A percentile compares a stretch with the other conserved stretches of the same genome.
Conservation (phyloP, 345 rosid species). For the Citrus trifoliata region DNA sequence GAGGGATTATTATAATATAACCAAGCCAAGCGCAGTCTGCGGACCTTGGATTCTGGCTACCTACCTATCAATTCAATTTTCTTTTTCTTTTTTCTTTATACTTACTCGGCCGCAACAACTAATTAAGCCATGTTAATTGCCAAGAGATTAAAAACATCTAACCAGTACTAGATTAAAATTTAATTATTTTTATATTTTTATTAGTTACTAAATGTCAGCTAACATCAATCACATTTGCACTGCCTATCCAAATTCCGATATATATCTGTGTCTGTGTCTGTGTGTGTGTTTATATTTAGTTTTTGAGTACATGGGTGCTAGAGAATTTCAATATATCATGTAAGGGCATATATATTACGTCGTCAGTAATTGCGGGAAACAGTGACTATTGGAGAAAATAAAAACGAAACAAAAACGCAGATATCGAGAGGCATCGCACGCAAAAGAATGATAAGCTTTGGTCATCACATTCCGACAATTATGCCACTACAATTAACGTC, state of each 20-base stretch:
- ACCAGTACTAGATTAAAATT: no score
- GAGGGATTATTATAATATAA: constrained; percentile 2
- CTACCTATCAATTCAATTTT: background rate
- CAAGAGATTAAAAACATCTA: no score
- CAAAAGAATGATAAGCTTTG: constrained; percentile 1
- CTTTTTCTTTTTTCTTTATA: background rate
- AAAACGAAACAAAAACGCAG: background rate
- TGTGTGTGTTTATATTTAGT: no score
- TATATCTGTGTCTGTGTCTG: no score
- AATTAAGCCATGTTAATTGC: background rate
- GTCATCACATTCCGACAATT: constrained; percentile 11
- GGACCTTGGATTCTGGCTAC: background rate
- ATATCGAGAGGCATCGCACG: background rate
- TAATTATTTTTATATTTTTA: no score
- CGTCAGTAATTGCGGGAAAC: background rate
- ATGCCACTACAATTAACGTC: constrained; percentile 1
- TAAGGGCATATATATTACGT: background rate
- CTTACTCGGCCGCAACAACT: background rate
- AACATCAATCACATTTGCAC: no score
- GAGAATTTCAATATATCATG: no score
- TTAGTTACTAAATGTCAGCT: no score
- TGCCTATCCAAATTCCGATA: background rate
- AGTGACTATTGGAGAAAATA: background rate
- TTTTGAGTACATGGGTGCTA: no score
- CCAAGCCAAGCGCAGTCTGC: background rate